Conservation (phyloP, 768 basidiomycete genomes). For the Kwoniella europaea region DNA sequence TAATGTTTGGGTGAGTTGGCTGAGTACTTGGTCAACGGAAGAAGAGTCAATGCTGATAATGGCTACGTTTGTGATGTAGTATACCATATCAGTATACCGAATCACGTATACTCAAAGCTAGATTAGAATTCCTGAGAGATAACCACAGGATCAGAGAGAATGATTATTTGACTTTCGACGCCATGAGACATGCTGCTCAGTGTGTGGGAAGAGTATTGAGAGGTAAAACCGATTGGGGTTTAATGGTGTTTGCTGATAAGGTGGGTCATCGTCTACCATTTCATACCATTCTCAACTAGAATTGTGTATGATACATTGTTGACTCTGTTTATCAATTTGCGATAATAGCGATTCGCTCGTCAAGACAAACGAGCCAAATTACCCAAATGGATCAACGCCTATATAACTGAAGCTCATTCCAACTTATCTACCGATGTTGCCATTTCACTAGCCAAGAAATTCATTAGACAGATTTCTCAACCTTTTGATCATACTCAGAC, state of each 20-base stretch:
- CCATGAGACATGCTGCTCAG: constrained; percentile 98
- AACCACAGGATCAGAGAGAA: constrained; percentile 97
- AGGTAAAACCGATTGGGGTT: constrained; percentile 98
- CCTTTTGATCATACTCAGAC: constrained; percentile 96
- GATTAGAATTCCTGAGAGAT: constrained; percentile 96
- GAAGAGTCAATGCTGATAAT: constrained; percentile 14
- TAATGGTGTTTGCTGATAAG: constrained; percentile 99
- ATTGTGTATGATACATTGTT: no score
- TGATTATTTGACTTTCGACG: constrained; percentile 98
- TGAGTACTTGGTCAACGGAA: neutral
- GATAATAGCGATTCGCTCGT: constrained; percentile 44
- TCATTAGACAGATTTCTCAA: constrained; percentile 98
- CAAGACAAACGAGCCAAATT: constrained; percentile 75
- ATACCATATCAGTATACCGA: constrained; percentile 98
- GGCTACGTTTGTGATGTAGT: constrained; percentile 59
- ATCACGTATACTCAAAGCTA: constrained; percentile 93
- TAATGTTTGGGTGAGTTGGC: constrained; percentile 90
- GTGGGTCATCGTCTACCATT: constrained; percentile 59
- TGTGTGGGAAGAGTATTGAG: constrained; percentile 97
- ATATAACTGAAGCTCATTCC: constrained; percentile 96
- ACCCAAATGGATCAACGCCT: constrained; percentile 98
- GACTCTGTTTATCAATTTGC: no score
- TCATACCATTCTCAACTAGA: no score
- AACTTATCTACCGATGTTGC: constrained; percentile 99
- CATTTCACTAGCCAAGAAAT: constrained; percentile 86